phyloP scores from a whole-genome alignment of 106 monocot species.

The Agapanthus africanus region DNA sequence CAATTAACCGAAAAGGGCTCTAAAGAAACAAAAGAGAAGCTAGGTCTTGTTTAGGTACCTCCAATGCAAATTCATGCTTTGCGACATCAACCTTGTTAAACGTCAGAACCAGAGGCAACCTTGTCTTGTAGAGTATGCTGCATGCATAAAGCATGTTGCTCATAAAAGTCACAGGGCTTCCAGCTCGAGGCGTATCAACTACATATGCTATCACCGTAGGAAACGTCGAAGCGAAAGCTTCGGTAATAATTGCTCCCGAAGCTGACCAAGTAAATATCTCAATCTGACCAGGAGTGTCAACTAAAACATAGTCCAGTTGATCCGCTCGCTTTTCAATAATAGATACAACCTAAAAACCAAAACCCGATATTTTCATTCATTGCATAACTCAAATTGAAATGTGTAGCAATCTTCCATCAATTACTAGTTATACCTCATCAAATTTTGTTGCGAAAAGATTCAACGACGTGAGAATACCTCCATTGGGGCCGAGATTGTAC shows the following conservation, averaged over 20 bases:
- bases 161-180: constrained; percentile 93
- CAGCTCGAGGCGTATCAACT: constrained; percentile 82
- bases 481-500: constrained; percentile 91
- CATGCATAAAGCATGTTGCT: constrained; percentile 99
- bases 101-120: constrained; percentile 72
- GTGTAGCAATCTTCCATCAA: neutral
- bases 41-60: no score
- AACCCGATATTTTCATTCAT: neutral
- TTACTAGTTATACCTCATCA: constrained; percentile 49
- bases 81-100: constrained; percentile 96
- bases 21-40: no score
- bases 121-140: constrained; percentile 95
- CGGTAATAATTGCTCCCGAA: constrained; percentile 96
- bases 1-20: no score
- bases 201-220: constrained; percentile 89
- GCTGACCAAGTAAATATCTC: constrained; percentile 99
- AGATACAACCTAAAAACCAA: constrained; percentile 71
- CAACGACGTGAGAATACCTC: constrained; percentile 87
- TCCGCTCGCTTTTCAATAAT: constrained; percentile 83
- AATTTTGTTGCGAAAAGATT: constrained; percentile 87
- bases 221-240: constrained; percentile 95
- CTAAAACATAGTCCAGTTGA: constrained; percentile 91
- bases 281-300: constrained; percentile 96
- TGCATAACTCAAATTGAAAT: neutral
- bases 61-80: constrained; percentile 91